Percentiles rank a stretch among this genome's conserved stretches.
These are phyloP conservation scores for Agrocybe chaxingu DNA, from an alignment of 768 basidiomycete genomes.

Conservation along the genomic window DNA sequence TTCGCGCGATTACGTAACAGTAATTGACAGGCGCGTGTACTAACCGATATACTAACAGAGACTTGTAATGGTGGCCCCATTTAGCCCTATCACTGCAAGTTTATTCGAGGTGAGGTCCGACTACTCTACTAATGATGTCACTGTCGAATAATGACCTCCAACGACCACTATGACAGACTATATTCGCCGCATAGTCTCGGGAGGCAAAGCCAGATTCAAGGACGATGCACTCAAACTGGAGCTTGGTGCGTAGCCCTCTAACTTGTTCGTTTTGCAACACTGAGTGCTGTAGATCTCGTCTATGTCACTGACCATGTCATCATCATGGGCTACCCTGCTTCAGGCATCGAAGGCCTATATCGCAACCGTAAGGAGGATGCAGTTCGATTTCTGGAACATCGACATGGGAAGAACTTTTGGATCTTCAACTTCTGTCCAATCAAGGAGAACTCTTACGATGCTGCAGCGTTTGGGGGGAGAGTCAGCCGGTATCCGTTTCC, in stretches of 20 bases:
- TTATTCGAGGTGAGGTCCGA: neutral
- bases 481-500: slow-evolving; percentile 88
- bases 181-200: slow-evolving; percentile 75
- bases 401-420: slow-evolving; percentile 79
- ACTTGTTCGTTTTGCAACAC: slow-evolving; percentile 3
- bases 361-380: slow-evolving; percentile 77
- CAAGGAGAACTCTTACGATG: slow-evolving; percentile 76
- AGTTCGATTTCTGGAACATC: slow-evolving; percentile 66
- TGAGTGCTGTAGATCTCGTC: slow-evolving; percentile 41
- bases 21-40: slow-evolving; percentile 48
- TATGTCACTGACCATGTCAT: slow-evolving; percentile 75
- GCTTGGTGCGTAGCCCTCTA: slow-evolving; percentile 45
- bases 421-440: slow-evolving; percentile 88
- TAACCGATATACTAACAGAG: slow-evolving; percentile 37
- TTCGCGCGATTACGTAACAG: neutral
- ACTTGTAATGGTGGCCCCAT: neutral
- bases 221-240: slow-evolving; percentile 68
- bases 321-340: slow-evolving; percentile 83
- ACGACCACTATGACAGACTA: slow-evolving; percentile 51
- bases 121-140: too few relatives aligned
- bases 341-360: slow-evolving; percentile 75
- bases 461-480: slow-evolving; percentile 63
- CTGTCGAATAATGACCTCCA: too few relatives aligned
- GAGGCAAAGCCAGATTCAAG: slow-evolving; percentile 73
- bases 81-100: neutral